phyloP scores from a whole-genome alignment of 176 grass and related monocot species.

The Stipa capillata region DNA sequence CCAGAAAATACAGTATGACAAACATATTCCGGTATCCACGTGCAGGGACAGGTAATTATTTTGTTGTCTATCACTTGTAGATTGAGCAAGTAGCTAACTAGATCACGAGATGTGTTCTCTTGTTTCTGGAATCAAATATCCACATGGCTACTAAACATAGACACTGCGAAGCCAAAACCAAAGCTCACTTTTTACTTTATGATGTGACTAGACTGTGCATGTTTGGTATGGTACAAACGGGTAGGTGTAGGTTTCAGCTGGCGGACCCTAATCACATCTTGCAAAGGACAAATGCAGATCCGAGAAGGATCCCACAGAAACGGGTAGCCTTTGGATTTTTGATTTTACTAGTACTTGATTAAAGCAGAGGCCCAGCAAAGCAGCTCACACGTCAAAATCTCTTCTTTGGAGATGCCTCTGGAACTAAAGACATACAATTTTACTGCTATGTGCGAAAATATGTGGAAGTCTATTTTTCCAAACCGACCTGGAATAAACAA shows the following conservation, averaged over 20 bases:
- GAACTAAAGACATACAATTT: too few relatives aligned
- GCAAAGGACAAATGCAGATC: neutral
- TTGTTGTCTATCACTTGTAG: slow-evolving; percentile 17
- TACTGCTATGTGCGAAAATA: too few relatives aligned
- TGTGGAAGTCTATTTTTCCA: too few relatives aligned
- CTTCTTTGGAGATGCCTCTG: neutral
- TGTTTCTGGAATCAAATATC: neutral
- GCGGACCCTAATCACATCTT: neutral
- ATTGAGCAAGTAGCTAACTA: neutral
- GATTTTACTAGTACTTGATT: neutral
- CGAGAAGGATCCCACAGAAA: neutral
- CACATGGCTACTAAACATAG: neutral
- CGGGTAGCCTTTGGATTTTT: neutral
- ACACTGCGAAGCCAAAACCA: neutral
- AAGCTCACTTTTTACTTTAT: neutral
- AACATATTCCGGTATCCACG: neutral
- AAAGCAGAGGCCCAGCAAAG: neutral
- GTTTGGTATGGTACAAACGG: neutral
- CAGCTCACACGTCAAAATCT: neutral
- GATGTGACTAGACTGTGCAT: neutral
- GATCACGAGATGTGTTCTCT: slow-evolving; percentile 9
- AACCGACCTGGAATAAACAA: too few relatives aligned
- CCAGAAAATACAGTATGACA: neutral
- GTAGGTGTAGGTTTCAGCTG: neutral
- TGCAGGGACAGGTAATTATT: neutral